phyloP scores from a whole-genome alignment of 2,329 filamentous ascomycete species.

The Trichophyton simii region DNA sequence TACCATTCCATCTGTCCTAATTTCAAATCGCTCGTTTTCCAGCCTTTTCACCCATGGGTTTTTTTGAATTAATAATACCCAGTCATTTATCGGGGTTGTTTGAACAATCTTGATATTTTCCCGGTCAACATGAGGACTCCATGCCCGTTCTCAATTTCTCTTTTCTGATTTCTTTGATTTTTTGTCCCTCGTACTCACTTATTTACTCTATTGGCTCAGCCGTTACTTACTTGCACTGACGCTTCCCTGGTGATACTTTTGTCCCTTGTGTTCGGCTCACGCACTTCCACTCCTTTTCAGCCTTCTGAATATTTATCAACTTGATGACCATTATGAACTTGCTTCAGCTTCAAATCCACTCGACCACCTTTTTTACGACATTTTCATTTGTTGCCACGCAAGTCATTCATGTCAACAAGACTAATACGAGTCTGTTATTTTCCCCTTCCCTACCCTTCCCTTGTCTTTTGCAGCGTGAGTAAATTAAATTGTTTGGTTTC shows the following conservation, averaged over 20 bases:
- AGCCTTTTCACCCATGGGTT: neutral
- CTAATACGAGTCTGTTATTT: neutral
- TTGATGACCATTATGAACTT: neutral
- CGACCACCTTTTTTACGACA: conserved; percentile 30
- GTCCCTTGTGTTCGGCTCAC: neutral
- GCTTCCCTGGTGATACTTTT: neutral
- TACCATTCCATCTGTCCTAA: too few species aligned
- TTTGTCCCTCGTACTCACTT: neutral
- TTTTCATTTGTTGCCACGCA: conserved; percentile 13
- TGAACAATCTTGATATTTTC: neutral
- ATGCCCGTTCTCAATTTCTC: neutral
- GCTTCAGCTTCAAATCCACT: conserved; percentile 5
- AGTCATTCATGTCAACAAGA: neutral
- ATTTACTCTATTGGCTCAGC: neutral
- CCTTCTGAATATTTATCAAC: neutral
- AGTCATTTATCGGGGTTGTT: neutral
- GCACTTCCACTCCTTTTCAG: neutral
- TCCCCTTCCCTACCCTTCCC: neutral
- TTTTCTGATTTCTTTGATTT: neutral
- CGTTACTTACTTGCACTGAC: neutral
- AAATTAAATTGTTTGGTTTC: neutral
- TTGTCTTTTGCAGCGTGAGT: neutral
- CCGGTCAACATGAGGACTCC: neutral
- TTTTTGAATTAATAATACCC: neutral
- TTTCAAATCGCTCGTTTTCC: neutral